Conservation (phyloP, 164 flowering plant genomes). For the Aristolochia californica region DNA sequence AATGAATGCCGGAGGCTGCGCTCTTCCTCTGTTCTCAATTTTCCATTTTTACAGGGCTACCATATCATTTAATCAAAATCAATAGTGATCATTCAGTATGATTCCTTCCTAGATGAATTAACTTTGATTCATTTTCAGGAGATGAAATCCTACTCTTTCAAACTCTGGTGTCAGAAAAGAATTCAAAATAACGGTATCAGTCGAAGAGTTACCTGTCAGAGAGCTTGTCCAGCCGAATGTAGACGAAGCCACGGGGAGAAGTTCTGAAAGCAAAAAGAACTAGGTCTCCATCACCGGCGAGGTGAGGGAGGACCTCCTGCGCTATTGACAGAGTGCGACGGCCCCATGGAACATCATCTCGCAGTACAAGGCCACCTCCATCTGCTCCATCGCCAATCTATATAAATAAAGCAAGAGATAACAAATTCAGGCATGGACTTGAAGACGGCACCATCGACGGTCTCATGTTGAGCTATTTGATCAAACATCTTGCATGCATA, state of each 20-base stretch:
- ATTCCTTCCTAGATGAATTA: no score
- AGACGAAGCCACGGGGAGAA: constrained; percentile 70
- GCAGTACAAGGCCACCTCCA: constrained; percentile 85
- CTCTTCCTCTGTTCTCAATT: no score
- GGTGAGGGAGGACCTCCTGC: constrained; percentile 38
- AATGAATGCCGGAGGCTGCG: no score
- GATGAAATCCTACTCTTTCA: no score
- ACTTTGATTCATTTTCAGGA: no score
- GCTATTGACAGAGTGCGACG: constrained; percentile 55
- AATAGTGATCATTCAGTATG: no score
- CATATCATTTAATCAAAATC: no score
- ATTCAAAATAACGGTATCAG: no score
- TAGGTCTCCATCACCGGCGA: constrained; percentile 36
- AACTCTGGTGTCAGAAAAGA: no score
- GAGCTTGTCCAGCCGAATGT: constrained; percentile 74
- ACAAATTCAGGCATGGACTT: background rate
- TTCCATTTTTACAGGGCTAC: no score
- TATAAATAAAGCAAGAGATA: background rate
- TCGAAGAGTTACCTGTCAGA: constrained; percentile 33
- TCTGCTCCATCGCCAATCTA: constrained; percentile 94
- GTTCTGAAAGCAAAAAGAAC: constrained; percentile 64
- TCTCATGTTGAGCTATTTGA: background rate
- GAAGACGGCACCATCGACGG: background rate
- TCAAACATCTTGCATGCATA: background rate
- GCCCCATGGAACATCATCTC: constrained; percentile 71